Conservation (phyloP, 108 stramenopile species). For the Schizochytrium sp. region DNA sequence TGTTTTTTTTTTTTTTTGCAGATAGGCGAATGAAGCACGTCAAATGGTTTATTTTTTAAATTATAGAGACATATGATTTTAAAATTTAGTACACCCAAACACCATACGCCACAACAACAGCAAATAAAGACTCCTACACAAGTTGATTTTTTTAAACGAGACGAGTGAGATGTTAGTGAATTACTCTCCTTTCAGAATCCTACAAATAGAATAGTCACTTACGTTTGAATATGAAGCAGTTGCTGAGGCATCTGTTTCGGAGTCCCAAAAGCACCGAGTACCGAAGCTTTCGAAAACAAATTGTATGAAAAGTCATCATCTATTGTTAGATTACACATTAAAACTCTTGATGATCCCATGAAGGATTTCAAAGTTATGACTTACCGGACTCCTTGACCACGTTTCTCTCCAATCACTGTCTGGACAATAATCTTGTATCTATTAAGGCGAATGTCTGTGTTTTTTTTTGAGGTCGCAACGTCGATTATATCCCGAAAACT, state of each 20-base stretch:
- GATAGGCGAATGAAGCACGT: not conserved
- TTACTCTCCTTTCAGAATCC: no score
- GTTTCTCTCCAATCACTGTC: conserved; percentile 39
- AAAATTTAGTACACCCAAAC: conserved; percentile 39
- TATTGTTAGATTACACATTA: not conserved
- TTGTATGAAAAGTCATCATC: no score
- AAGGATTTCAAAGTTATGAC: not conserved
- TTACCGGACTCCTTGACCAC: conserved; percentile 50
- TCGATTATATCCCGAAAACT: no score
- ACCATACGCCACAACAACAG: conserved; percentile 56
- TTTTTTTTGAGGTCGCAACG: not conserved
- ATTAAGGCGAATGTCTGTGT: not conserved
- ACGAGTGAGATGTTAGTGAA: no score
- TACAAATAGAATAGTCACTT: not conserved
- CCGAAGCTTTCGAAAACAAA: not conserved
- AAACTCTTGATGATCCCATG: not conserved
- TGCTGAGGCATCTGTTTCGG: conserved; percentile 26
- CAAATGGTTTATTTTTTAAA: not conserved
- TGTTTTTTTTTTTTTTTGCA: no score
- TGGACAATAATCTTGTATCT: conserved; percentile 56
- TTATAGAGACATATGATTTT: not conserved
- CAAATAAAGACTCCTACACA: conserved; percentile 22
- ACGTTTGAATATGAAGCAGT: conserved; percentile 19
- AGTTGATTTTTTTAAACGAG: no score
- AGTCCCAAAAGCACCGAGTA: conserved; percentile 45